Evolutionary conservation across 306 rosid species (phyloP).

Genomic region (Rubus parviflorus): DNA sequence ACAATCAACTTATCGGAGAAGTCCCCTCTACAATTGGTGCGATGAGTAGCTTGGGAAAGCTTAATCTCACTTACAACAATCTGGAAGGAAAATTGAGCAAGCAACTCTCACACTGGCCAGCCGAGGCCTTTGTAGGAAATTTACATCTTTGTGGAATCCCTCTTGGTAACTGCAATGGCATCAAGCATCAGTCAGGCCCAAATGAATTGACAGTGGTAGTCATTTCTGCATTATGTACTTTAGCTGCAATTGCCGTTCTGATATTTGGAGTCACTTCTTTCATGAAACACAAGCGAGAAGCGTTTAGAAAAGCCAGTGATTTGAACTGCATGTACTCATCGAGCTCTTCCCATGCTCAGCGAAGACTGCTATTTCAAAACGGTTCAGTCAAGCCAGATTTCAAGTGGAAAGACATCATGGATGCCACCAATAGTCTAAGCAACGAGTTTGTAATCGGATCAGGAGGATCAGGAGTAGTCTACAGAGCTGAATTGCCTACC

Average conservation of each 20-base stretch:
- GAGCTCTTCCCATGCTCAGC: constrained; percentile 64
- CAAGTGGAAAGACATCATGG: constrained; percentile 88
- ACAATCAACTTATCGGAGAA: constrained; percentile 75
- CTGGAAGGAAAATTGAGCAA: constrained; percentile 67
- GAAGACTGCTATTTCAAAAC: constrained; percentile 65
- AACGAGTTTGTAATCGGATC: constrained; percentile 80
- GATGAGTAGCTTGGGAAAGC: constrained; percentile 90
- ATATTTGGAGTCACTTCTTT: constrained; percentile 45
- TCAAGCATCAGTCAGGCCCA: constrained; percentile 40
- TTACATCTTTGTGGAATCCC: constrained; percentile 73
- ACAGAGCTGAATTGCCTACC: constrained; percentile 67
- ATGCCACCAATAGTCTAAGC: constrained; percentile 72
- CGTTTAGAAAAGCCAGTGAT: constrained; percentile 46
- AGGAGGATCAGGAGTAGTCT: constrained; percentile 90
- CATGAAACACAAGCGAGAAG: constrained; percentile 48
- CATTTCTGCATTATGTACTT: constrained; percentile 65
- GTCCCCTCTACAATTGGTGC: constrained; percentile 67
- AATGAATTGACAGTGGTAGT: constrained; percentile 47
- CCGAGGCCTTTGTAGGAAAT: constrained; percentile 67
- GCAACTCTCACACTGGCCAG: constrained; percentile 71
- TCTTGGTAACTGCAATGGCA: constrained; percentile 46
- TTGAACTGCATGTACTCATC: constrained; percentile 62
- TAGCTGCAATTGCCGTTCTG: constrained; percentile 59
- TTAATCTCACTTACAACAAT: constrained; percentile 75
- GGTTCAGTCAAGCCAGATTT: constrained; percentile 57